phyloP scores from a whole-genome alignment of 768 basidiomycete species.

The Agrocybe pediades region DNA sequence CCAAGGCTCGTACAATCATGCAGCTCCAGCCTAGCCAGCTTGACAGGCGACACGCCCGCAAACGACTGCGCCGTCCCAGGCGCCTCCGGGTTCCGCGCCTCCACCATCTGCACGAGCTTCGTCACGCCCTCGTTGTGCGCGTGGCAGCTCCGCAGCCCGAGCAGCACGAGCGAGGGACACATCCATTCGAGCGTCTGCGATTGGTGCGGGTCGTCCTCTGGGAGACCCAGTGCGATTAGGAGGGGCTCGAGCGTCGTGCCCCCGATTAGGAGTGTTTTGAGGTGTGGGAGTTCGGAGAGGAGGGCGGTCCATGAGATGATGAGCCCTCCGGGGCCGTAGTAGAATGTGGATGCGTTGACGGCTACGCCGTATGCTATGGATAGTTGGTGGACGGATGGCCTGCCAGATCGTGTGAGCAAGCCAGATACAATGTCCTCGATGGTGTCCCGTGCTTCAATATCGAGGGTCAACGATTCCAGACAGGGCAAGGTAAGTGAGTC shows the following conservation, averaged over 20 bases:
- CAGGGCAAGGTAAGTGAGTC: conserved; percentile 62
- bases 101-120: conserved; percentile 72
- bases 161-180: conserved; percentile 60
- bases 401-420: conserved; percentile 60
- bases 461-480: conserved; percentile 60
- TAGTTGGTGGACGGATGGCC: conserved; percentile 58
- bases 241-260: conserved; percentile 68
- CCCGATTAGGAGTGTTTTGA: conserved; percentile 64
- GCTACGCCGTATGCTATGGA: conserved; percentile 56
- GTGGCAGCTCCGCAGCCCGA: conserved; percentile 68
- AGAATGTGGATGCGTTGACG: conserved; percentile 42
- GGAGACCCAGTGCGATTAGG: conserved; percentile 54
- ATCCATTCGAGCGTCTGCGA: conserved; percentile 45
- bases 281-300: conserved; percentile 55
- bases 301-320: conserved; percentile 68
- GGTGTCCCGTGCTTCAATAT: conserved; percentile 75
- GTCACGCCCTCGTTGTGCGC: conserved; percentile 64
- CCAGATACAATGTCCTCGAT: conserved; percentile 70
- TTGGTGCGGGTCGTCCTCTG: conserved; percentile 54
- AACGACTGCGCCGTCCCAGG: conserved; percentile 30
- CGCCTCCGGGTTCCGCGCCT: conserved; percentile 67
- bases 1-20: conserved; percentile 68
- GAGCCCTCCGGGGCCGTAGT: conserved; percentile 59
- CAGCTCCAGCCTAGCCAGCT: conserved; percentile 62
- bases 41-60: conserved; percentile 50